Conservation (phyloP, 2,329 filamentous ascomycete species). For the Alternaria incomplexa region DNA sequence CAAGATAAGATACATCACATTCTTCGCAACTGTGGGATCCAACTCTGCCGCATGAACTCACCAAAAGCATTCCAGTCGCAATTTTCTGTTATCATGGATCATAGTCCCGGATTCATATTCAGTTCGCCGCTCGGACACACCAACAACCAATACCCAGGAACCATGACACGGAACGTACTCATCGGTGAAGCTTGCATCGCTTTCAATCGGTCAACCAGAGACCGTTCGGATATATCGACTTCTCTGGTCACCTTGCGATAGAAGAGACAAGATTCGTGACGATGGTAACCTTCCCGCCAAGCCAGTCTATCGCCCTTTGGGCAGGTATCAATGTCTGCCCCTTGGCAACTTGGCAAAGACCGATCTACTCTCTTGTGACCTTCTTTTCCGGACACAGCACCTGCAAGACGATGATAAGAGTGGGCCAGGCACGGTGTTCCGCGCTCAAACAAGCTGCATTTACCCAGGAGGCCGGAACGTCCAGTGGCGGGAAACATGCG, state of each 20-base stretch:
- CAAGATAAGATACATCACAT: background rate
- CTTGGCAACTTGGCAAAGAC: constrained; percentile 30
- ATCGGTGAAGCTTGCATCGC: background rate
- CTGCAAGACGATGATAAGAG: constrained; percentile 30
- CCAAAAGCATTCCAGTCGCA: background rate
- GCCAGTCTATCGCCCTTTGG: constrained; percentile 26
- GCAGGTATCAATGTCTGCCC: constrained; percentile 37
- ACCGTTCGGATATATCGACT: background rate
- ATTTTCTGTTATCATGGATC: background rate
- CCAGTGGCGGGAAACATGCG: constrained; percentile 4
- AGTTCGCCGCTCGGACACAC: too few species aligned
- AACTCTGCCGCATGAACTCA: background rate
- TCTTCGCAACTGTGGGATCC: background rate
- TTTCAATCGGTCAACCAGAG: background rate
- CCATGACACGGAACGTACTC: background rate
- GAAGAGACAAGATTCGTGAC: background rate
- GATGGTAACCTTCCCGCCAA: constrained; percentile 24
- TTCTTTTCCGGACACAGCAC: constrained; percentile 39
- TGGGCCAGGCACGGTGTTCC: constrained; percentile 16
- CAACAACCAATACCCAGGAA: background rate
- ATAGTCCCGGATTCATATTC: background rate
- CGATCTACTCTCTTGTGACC: constrained; percentile 38
- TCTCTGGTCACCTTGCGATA: background rate
- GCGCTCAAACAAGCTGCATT: constrained; percentile 20
- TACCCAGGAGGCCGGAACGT: constrained; percentile 12